Evolutionary conservation across 1,139 yeast species (phyloP).

Genomic region (Zygosaccharomyces sapae): DNA sequence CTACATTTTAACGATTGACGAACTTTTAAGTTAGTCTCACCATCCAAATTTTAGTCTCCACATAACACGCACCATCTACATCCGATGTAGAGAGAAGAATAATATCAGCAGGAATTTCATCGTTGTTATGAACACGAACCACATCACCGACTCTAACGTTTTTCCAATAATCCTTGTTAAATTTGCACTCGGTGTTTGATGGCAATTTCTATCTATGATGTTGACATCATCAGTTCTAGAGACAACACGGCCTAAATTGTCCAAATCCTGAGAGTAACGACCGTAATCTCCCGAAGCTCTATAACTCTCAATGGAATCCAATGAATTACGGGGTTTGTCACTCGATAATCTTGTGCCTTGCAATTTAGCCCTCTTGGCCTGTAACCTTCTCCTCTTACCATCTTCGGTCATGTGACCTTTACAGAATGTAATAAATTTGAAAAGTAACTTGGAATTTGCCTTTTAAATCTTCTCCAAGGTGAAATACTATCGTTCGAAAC

Average conservation of each 20-base stretch:
- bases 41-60: constrained; percentile 95
- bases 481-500: constrained; percentile 59
- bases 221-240: constrained; percentile 22
- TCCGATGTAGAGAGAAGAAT: constrained; percentile 78
- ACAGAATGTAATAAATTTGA: constrained; percentile 34
- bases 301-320: constrained; percentile 33
- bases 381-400: constrained; percentile 36
- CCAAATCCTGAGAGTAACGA: constrained; percentile 31
- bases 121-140: constrained; percentile 77
- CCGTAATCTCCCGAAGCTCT: constrained; percentile 30
- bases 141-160: constrained; percentile 85
- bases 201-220: constrained; percentile 31
- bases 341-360: constrained; percentile 19
- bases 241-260: constrained; percentile 20
- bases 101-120: constrained; percentile 91
- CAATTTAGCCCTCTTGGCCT: constrained; percentile 22
- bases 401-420: constrained; percentile 39
- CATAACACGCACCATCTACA: constrained; percentile 83
- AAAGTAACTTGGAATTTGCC: constrained; percentile 39
- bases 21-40: constrained; percentile 88
- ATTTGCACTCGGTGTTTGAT: constrained; percentile 39
- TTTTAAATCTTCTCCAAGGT: constrained; percentile 61
- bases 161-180: constrained; percentile 79
- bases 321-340: constrained; percentile 31
- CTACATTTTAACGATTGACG: constrained; percentile 74